Conservation (phyloP, 345 rosid genomes). For the Streptanthus diversifolius region DNA sequence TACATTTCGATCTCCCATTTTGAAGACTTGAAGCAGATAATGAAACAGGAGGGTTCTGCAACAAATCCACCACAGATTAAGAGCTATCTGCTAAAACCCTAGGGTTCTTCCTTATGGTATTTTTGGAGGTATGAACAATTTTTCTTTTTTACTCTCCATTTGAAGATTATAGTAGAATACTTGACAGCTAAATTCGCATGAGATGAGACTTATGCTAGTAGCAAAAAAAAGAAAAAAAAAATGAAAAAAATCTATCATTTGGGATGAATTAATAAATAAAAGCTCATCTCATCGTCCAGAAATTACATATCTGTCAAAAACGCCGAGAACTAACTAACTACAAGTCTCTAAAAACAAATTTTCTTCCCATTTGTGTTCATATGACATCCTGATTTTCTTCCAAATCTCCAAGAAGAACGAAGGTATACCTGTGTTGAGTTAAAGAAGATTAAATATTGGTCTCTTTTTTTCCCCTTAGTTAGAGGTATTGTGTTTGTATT, state of each 20-base stretch:
- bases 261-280: conserved; percentile 23
- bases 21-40: not conserved
- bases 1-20: not conserved
- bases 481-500: conserved; percentile 94
- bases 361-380: conserved; percentile 3
- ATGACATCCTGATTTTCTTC: conserved; percentile 6
- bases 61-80: not conserved
- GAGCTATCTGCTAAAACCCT: not conserved
- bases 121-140: not conserved
- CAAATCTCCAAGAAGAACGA: conserved; percentile 10
- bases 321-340: conserved; percentile 22
- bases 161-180: not conserved
- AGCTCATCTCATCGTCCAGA: conserved; percentile 15
- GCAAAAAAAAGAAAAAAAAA: not conserved
- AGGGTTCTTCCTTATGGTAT: not conserved
- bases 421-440: conserved; percentile 29
- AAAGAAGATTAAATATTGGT: conserved; percentile 20
- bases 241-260: not conserved
- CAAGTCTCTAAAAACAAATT: conserved; percentile 9
- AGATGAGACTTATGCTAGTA: not conserved
- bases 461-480: conserved; percentile 17
- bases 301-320: conserved; percentile 24
- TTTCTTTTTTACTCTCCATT: not conserved
- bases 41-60: not conserved
- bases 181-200: not conserved